These are phyloP conservation scores for Quercus bicolor DNA, from an alignment of 306 rosid genomes.

Conservation along the genomic window DNA sequence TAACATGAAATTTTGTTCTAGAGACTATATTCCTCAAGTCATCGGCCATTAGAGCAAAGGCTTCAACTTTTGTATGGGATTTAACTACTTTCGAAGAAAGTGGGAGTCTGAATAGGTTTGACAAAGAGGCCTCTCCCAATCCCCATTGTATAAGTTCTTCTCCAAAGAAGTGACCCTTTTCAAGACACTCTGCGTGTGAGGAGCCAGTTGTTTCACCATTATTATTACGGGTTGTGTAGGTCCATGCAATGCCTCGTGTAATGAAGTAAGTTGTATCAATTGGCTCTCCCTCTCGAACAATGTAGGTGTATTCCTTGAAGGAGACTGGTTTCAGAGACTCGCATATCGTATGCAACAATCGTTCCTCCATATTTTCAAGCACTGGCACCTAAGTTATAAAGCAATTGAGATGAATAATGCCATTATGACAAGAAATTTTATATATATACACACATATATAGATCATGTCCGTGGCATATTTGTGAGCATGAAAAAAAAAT, in stretches of 20 bases:
- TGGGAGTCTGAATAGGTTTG: constrained; percentile 27
- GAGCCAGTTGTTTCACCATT: constrained; percentile 41
- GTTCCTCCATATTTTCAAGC: constrained; percentile 44
- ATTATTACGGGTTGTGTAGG: constrained; percentile 28
- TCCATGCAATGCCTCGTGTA: constrained; percentile 41
- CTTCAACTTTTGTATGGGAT: constrained; percentile 16
- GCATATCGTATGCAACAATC: constrained; percentile 43
- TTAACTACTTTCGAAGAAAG: constrained; percentile 25
- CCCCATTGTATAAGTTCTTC: constrained; percentile 76
- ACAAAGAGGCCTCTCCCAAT: constrained; percentile 15
- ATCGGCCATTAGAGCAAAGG: constrained; percentile 73
- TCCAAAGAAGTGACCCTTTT: constrained; percentile 84
- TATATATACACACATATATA: background rate
- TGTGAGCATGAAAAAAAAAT: too few relatives aligned
- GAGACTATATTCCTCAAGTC: constrained; percentile 80
- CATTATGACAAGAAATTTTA: background rate
- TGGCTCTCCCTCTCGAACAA: constrained; percentile 47
- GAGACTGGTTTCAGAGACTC: constrained; percentile 47
- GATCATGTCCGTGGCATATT: too few relatives aligned
- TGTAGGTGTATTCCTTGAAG: constrained; percentile 20
- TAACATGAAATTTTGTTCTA: too few relatives aligned
- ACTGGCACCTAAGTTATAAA: constrained; percentile 29
- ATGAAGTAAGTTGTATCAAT: constrained; percentile 51
- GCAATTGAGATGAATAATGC: background rate
- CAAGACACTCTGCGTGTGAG: constrained; percentile 35